Conservation (phyloP, 2,329 filamentous ascomycete species). For the Fusarium nanum region DNA sequence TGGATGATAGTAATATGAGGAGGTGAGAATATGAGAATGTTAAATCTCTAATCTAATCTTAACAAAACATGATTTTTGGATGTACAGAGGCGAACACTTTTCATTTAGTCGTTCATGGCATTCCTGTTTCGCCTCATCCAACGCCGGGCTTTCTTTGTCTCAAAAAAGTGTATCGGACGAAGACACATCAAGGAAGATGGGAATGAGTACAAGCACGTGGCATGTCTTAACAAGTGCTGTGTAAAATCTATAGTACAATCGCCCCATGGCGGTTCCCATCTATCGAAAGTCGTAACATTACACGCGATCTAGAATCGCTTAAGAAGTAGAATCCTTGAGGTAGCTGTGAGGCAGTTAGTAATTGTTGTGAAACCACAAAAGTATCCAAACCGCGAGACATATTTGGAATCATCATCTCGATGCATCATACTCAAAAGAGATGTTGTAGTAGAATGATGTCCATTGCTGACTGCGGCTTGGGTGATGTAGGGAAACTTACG, state of each 20-base stretch:
- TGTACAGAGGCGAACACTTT: conserved; percentile 30
- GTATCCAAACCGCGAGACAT: not conserved
- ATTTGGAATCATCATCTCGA: not conserved
- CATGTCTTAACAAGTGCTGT: conserved; percentile 47
- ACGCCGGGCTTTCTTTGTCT: conserved; percentile 37
- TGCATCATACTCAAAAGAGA: not conserved
- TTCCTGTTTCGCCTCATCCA: conserved; percentile 35
- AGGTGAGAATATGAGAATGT: conserved; percentile 17
- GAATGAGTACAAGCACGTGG: conserved; percentile 51
- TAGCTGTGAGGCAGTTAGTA: conserved; percentile 59
- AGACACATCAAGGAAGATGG: conserved; percentile 51
- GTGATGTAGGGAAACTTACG: conserved; percentile 67
- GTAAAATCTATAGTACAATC: conserved; percentile 56
- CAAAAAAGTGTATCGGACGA: conserved; percentile 30
- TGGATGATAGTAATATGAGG: not conserved
- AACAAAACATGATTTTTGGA: conserved; percentile 24
- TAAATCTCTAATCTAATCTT: conserved; percentile 19
- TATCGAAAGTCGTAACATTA: conserved; percentile 54
- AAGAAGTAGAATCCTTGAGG: conserved; percentile 77
- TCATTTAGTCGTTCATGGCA: conserved; percentile 15
- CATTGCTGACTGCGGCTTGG: not conserved
- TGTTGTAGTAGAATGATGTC: not conserved
- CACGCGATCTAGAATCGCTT: conserved; percentile 57
- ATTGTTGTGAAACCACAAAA: not conserved
- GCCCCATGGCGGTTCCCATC: conserved; percentile 50